Evolutionary conservation across 139 green algal species (phyloP), one percentile per base, ranked within the genome.

Genomic region (Eudorina sp.): DNA sequence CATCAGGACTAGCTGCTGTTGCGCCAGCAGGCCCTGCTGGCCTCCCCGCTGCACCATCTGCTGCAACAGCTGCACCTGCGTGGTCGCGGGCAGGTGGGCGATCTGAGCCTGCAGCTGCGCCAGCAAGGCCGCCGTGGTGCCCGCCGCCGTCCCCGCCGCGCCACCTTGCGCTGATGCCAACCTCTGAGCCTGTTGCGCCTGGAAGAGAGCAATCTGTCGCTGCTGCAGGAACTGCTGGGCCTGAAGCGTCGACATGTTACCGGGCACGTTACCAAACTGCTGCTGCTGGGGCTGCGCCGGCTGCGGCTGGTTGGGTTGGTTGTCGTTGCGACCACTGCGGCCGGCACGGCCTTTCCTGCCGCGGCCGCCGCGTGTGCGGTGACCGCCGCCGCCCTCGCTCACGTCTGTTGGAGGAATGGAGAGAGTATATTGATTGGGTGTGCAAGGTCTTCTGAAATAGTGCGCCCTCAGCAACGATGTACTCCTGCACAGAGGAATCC

Each of bases 61-160:
- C 72, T 83, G 84, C 41, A 75, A 53, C 55, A 84, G 40, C 72
- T 40, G 74, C 68, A 75, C 53, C 75, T 90, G 89, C 60, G 64
- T 74, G 23, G 48, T 21, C 6, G 48, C 48, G 19, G 75, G 75
- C 75, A 83, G 75, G 48, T 70, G 45, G 14, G 21, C 21, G 43
- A 86, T 66, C 9, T 89, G 85, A 27, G 16, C 41, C 38, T 78
- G 73, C 79, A 89, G 89, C 85, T 90, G 85, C 72, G 40, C 53
- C 34, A 84, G 53, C 43, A 73, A 19, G 14, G 19, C 53, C 29
- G 53, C 48, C 53, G 16, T 74, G 36, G n/a, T 55, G 8, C 23
- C 34, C 41, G 25, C 23, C 21, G 23, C 41, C 23, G 21, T 23
- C 0, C 29, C 74, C 7, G 29, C 77, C 13, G 8, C 36, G 18